These are phyloP conservation scores for Volvox reticuliferus DNA, from an alignment of 139 green algal species.

Conservation along the genomic window DNA sequence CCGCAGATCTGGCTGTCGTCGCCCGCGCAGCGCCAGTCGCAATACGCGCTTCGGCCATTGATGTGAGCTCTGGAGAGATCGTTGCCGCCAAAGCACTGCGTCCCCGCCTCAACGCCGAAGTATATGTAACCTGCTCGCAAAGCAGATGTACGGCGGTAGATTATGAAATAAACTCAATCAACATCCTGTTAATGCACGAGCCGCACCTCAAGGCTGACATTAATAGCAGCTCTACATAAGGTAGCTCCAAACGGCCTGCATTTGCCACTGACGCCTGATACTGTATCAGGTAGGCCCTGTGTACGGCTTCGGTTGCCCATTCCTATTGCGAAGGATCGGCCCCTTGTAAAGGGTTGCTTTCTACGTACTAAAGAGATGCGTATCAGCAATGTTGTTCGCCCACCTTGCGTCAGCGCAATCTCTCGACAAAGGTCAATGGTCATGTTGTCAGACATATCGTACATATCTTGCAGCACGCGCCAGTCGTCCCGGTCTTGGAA, in stretches of 20 bases:
- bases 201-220: no score
- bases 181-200: no score
- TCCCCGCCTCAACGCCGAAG: slow-evolving; percentile 1
- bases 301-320: no score
- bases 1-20: not conserved
- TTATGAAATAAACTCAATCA: not conserved
- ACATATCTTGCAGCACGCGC: not conserved
- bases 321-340: no score
- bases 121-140: not conserved
- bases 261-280: no score
- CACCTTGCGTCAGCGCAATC: not conserved
- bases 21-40: not conserved
- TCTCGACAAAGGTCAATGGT: not conserved
- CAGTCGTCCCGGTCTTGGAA: not conserved
- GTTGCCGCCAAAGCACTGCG: slow-evolving; percentile 13
- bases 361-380: no score
- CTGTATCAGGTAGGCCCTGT: no score
- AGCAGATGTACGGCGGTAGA: not conserved
- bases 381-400: not conserved
- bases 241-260: no score
- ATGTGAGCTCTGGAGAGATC: not conserved
- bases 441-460: not conserved
- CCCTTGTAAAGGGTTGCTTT: no score
- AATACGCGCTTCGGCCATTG: not conserved
- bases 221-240: no score